Evolutionary conservation across 1,284 basidiomycete genomes (phyloP).

Genomic region (Cerioporus squamosus): DNA sequence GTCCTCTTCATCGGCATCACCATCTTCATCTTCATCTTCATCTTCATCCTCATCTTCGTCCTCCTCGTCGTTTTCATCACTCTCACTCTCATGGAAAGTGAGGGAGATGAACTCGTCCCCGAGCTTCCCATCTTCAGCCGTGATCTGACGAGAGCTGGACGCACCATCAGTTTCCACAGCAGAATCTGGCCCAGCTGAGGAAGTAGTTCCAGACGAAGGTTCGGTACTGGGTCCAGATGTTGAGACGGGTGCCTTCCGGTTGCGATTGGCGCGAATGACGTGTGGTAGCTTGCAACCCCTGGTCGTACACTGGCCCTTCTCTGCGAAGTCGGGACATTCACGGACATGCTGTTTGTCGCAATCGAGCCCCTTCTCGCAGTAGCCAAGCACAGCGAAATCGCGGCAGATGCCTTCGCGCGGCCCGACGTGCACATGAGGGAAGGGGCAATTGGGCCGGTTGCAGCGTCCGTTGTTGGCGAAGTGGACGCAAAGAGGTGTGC

Average conservation of each 20-base stretch:
- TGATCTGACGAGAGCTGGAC: slow-evolving; percentile 39
- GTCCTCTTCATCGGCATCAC: slow-evolving; percentile 41
- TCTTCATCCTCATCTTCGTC: slow-evolving; percentile 47
- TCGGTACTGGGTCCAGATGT: slow-evolving; percentile 22
- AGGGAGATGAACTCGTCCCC: slow-evolving; percentile 87
- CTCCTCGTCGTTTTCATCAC: slow-evolving; percentile 53
- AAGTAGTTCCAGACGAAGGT: slow-evolving; percentile 24
- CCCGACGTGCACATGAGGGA: slow-evolving; percentile 88
- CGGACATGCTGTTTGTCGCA: slow-evolving; percentile 89
- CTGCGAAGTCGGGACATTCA: slow-evolving; percentile 94
- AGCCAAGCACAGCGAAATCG: slow-evolving; percentile 92
- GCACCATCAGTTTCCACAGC: slow-evolving; percentile 38
- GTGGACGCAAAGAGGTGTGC: slow-evolving; percentile 91
- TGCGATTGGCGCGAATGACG: slow-evolving; percentile 86
- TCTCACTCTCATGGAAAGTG: slow-evolving; percentile 79
- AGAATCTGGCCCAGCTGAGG: slow-evolving; percentile 36
- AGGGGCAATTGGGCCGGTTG: slow-evolving; percentile 79
- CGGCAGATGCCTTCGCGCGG: slow-evolving; percentile 82
- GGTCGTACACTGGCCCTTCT: slow-evolving; percentile 81
- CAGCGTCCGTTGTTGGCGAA: slow-evolving; percentile 90
- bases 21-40: slow-evolving; percentile 43
- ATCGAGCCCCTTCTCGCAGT: slow-evolving; percentile 83
- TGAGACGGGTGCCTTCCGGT: slow-evolving; percentile 48
- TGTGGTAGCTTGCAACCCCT: slow-evolving; percentile 90
- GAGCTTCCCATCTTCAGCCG: slow-evolving; percentile 63